Evolutionary conservation across 2,329 filamentous ascomycete genomes (phyloP), one percentile per base, ranked within the genome.

Genomic region (Plenodomus tracheiphilus): DNA sequence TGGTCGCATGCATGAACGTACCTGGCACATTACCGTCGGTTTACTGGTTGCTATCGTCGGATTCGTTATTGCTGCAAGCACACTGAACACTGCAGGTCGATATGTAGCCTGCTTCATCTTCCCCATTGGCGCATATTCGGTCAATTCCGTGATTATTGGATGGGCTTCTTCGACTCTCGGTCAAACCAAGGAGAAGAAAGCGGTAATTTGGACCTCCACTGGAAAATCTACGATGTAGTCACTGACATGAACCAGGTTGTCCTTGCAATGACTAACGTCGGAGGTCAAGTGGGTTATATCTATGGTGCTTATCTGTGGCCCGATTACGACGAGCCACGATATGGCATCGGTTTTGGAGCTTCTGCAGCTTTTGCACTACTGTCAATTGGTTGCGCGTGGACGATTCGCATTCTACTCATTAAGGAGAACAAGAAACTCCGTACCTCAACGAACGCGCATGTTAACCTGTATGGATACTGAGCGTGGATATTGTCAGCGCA

Each of bases 1-100:
- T 2, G 81, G 78, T 0, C 71, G 73, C 2, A 65, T 76, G 42
- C 74, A 79, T 42, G 78, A 81, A 54, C 72, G 77, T 11, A 79
- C 77, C 0, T 79, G 75, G 75, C 78, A 81, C 43, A 79, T 80
- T 37, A 78, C 77, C 0, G 62, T 47, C 3, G 74, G 76, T 2
- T 61, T 79, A 3, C 49, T 62, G 0, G 58, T 75, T 18, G 74
- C 75, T 2, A 64, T 79, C 2, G 65, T 69, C 0, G 77, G 77
- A 2, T 78, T 79, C 34, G 65, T 75, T 5, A 66, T 66, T 20
- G 61, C 64, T 16, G 64, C 64, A 4, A 61, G 56, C 34, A 66
- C 64, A 0, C 6, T 68, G 36, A 65, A 66, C 40, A 66, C 62
- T 0, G 64, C 64, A 2, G 65, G 56, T 2, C 56, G 65, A 3